Conservation (phyloP, 73 alveolate species). For the Loxodes magnus region DNA sequence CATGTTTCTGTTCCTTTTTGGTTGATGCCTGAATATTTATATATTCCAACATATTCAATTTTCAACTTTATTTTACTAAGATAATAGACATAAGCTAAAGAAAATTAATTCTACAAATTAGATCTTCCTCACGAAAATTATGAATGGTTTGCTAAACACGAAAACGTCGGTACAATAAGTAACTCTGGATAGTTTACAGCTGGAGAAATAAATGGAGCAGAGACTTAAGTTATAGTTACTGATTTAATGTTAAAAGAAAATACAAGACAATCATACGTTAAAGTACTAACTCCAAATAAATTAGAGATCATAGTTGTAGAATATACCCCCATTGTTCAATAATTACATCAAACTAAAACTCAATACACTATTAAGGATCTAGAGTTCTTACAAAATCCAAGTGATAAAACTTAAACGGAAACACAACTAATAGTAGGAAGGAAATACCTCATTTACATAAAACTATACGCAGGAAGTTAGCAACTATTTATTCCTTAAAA, state of each 20-base stretch:
- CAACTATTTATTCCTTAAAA: constrained; percentile 2
- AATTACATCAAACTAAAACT: not conserved
- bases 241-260: constrained; percentile 26
- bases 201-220: constrained; percentile 18
- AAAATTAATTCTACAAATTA: constrained; percentile 7
- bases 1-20: constrained; percentile 58
- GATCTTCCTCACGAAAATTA: constrained; percentile 23
- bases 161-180: constrained; percentile 8
- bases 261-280: constrained; percentile 31
- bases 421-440: constrained; percentile 4
- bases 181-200: constrained; percentile 27
- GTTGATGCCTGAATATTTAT: constrained; percentile 43
- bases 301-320: constrained; percentile 19
- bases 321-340: too few species aligned
- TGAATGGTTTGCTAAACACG: constrained; percentile 14
- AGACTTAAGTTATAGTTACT: constrained; percentile 14
- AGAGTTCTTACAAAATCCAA: not conserved
- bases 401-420: not conserved
- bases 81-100: constrained; percentile 12
- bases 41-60: constrained; percentile 39
- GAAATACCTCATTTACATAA: not conserved
- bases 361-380: constrained; percentile 2
- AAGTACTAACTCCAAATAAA: constrained; percentile 27
- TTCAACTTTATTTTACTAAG: constrained; percentile 42
- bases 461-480: constrained; percentile 1